phyloP scores from a whole-genome alignment of 371 early-diverging fungal species.

The Umbelopsis sp. region DNA sequence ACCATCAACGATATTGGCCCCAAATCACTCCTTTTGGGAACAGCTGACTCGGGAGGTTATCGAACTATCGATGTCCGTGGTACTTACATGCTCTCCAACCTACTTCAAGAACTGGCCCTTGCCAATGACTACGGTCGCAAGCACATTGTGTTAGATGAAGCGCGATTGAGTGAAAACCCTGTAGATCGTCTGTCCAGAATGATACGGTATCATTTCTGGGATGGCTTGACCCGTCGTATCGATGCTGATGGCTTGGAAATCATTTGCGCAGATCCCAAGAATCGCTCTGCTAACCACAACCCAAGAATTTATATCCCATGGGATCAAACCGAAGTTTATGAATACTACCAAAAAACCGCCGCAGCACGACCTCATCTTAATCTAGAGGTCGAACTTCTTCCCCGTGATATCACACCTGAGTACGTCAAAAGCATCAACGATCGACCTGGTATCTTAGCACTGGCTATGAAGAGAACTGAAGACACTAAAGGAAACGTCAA shows the following conservation, averaged over 20 bases:
- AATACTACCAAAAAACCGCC: constrained; percentile 76
- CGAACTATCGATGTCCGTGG: constrained; percentile 85
- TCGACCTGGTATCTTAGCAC: constrained; percentile 82
- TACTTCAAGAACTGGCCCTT: constrained; percentile 91
- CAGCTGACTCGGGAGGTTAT: constrained; percentile 81
- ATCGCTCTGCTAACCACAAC: constrained; percentile 67
- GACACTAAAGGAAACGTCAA: constrained; percentile 51
- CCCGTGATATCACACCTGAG: constrained; percentile 79
- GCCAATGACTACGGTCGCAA: constrained; percentile 82
- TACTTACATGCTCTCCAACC: constrained; percentile 88
- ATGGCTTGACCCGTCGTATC: constrained; percentile 86
- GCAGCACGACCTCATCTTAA: constrained; percentile 63
- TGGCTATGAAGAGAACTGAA: constrained; percentile 66
- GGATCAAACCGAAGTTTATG: constrained; percentile 68
- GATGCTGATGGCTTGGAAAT: constrained; percentile 87
- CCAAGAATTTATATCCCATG: constrained; percentile 88
- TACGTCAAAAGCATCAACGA: constrained; percentile 88
- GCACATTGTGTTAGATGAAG: constrained; percentile 80
- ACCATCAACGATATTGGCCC: constrained; percentile 90
- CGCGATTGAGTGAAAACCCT: constrained; percentile 86
- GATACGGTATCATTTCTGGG: constrained; percentile 91
- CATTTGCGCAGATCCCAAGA: constrained; percentile 90
- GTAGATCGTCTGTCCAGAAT: constrained; percentile 85
- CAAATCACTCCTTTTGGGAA: constrained; percentile 80
- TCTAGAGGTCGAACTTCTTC: constrained; percentile 79